Evolutionary conservation across 495 filamentous ascomycete species (phyloP), one percentile per base, ranked within the genome.

Genomic region (Penicillium antarcticum): DNA sequence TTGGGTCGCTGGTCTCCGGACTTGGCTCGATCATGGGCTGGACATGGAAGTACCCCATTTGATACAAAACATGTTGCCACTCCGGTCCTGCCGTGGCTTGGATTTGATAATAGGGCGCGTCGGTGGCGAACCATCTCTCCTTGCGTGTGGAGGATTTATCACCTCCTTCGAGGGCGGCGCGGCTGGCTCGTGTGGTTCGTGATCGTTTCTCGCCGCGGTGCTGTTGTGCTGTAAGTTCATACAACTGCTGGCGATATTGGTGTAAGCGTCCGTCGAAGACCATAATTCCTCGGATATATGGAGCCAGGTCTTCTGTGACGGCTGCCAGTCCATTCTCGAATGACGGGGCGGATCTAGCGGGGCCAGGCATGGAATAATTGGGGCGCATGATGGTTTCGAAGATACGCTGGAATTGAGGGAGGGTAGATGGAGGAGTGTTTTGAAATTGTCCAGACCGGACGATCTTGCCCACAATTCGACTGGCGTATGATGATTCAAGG

Each of bases 91-190:
- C 89, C 1, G 91, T 92, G 33, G 66, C 71, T 58, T 89, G 73
- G 1, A 95, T 80, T 26, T 79, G 61, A 7, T 73, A 63, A 7
- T 82, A 74, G 53, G 92, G 87, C 10, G 87, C 64, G 5, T 82
- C 75, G 18, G 74, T 74, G n/a, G 80, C 75, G 64, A 96, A 92
- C 82, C 91, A 96, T 43, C 80, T 78, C 65, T 94, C 90, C 45
- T 80, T 82, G 41, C 89, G 79, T 14, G 82, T 89, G 2, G 75
- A 82, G 33, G 82, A 80, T 57, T 94, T 82, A 38, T 77, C 77
- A 1, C 90, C 85, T 14, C 91, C 92, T 58, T 95, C 91, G 0
- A 92, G 74, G 0, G 92, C 95, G 11, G 87, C 88, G 33, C 91
- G 80, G 23, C 88, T 88, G 17, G 89, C 81, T 36, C 91, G 72